Base-by-base conservation (phyloP, 495 filamentous ascomycete genomes). In the Penicillium arizonense region DNA sequence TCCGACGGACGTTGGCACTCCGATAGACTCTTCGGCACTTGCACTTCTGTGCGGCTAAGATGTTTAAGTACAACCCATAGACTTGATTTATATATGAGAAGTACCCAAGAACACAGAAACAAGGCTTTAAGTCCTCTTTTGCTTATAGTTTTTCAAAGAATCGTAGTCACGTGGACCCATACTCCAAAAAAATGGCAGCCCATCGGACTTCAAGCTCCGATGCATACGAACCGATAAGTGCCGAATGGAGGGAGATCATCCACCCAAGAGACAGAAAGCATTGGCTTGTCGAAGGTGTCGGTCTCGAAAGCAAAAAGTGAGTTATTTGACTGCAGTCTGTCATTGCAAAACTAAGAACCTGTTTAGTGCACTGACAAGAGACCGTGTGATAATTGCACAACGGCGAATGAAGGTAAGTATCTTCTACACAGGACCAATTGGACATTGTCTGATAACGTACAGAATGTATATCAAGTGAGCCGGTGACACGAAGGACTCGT, bases 271-370 rank as follows among this genome's bases (percentile, higher is more conserved):
- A 18, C 55, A 49, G 18, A 54, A 58, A 45, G 30, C 20, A 30
- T 21, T 58, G 30, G 45, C 54, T 14, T 60, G 57, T 35, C 49
- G 32, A 33, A 49, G 57, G 42, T 60, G 57, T 28, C 53, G 57
- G 18, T 48, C 45, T 23, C 49, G 53, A 44, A 60, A 60, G 49
- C 57, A 60, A 35, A 60, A 35, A 26, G 57, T 60, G 45, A 34
- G 34, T 18, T 34, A 40, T 11, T 30, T 8, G 3, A 35, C 37
- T 10, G 16, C 40, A 13, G 23, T 38, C 8, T 24, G 30, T 2
- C 10, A 39, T 35, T 36, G 10, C 21, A 43, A 6, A 28, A 44
- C 44, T 18, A 18, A 18, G 18, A 21, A 57, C 23, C 16, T 10
- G 5, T 30, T 13, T 23, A 60, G 57, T 57, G 57, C 11, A 53